A percentile compares a stretch with the other conserved stretches of the same genome.
These are phyloP conservation scores for Microcyclosporella mali DNA, from an alignment of 2,329 filamentous ascomycete species.

Conservation along the genomic window DNA sequence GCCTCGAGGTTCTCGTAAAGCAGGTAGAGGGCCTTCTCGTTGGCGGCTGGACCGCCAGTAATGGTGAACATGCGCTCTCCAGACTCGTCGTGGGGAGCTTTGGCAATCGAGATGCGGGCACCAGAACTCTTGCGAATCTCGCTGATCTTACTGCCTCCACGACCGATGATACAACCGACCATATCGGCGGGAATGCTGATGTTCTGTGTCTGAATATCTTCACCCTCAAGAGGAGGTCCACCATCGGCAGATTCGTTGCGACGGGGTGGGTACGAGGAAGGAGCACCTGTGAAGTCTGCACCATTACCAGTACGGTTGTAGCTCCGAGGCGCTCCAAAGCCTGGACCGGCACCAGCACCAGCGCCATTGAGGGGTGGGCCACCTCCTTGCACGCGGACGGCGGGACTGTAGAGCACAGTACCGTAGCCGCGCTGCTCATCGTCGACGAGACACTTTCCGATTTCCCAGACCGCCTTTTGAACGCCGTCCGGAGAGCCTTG, in stretches of 20 bases:
- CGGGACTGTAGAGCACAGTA: conserved; percentile 95
- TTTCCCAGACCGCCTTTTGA: conserved; percentile 95
- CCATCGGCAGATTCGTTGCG: conserved; percentile 67
- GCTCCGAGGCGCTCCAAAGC: conserved; percentile 52
- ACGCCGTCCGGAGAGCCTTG: conserved; percentile 93
- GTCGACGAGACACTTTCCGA: conserved; percentile 95
- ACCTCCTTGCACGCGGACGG: conserved; percentile 72
- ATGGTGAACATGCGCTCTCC: conserved; percentile 99
- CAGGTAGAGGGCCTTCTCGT: conserved; percentile 92
- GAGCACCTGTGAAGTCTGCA: conserved; percentile 86
- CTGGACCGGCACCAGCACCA: conserved; percentile 46
- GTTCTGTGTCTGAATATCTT: conserved; percentile 97
- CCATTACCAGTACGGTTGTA: conserved; percentile 93
- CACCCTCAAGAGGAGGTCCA: conserved; percentile 82
- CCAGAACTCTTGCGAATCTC: conserved; percentile 97
- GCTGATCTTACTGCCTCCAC: conserved; percentile 92
- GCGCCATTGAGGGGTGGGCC: conserved; percentile 47
- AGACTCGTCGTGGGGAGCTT: conserved; percentile 92
- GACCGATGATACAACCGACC: conserved; percentile 98
- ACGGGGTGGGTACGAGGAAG: conserved; percentile 64
- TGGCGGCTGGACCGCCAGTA: conserved; percentile 87
- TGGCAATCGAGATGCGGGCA: conserved; percentile 95
- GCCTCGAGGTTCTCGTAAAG: conserved; percentile 98
- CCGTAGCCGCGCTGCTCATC: conserved; percentile 97
- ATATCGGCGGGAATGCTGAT: conserved; percentile 99